Evolutionary conservation across 2,329 filamentous ascomycete species (phyloP).

Genomic region (Boeremia exigua): DNA sequence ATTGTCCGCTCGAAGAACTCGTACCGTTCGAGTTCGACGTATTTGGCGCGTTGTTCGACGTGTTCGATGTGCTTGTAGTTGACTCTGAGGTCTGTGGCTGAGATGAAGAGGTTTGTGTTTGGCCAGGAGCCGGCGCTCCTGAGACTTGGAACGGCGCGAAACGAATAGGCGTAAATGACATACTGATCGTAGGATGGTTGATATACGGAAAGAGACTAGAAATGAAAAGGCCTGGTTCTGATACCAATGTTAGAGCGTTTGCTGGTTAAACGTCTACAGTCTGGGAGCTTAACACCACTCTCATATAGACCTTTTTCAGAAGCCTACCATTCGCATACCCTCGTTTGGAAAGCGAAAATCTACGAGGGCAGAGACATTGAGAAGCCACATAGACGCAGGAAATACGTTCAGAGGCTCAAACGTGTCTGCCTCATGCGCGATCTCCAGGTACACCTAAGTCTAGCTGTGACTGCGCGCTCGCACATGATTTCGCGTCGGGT

Average conservation of each 20-base stretch:
- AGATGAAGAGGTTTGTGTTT: constrained; percentile 24
- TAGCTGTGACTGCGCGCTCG: constrained; percentile 12
- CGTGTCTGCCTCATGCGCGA: constrained; percentile 27
- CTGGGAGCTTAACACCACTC: not conserved
- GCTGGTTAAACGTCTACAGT: not conserved
- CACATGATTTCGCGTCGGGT: constrained; percentile 37
- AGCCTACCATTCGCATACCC: not conserved
- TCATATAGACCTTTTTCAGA: not conserved
- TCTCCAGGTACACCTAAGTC: constrained; percentile 14
- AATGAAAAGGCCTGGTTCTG: not conserved
- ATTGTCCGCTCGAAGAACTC: not conserved
- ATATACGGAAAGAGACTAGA: not conserved
- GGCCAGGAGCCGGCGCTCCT: constrained; percentile 23
- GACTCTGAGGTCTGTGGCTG: constrained; percentile 24
- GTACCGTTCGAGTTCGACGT: not conserved
- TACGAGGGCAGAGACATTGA: not conserved
- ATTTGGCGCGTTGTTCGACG: not conserved
- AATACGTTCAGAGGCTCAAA: constrained; percentile 3
- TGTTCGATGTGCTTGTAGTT: not conserved
- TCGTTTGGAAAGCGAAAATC: not conserved
- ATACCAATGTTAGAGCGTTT: not conserved
- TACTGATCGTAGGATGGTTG: not conserved
- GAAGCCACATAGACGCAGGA: constrained; percentile 5
- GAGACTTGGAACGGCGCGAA: constrained; percentile 39
- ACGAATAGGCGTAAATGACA: constrained; percentile 38